A percentile compares a stretch with the other conserved stretches of the same genome.
Conservation (phyloP, 75 land plant genomes). For the Isoetes taiwanensis region DNA sequence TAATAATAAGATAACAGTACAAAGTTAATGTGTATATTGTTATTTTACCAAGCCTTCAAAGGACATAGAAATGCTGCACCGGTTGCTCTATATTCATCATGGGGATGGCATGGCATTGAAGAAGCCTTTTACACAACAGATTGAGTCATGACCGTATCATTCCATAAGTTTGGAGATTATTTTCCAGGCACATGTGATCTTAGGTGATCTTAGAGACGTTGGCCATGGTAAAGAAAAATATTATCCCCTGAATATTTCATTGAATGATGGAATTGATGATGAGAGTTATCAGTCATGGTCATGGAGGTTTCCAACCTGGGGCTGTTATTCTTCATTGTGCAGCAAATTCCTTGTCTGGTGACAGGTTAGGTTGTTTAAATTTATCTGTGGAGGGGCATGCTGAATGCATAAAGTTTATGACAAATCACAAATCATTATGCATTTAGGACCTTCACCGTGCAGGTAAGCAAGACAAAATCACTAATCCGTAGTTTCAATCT, state of each 20-base stretch:
- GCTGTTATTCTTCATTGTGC: slow-evolving; percentile 35
- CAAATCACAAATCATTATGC: too few relatives aligned
- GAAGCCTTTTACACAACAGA: slow-evolving; percentile 36
- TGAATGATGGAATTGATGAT: slow-evolving; percentile 39
- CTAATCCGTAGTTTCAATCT: too few relatives aligned
- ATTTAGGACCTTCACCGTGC: too few relatives aligned
- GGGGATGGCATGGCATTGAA: slow-evolving; percentile 40
- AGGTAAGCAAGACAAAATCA: too few relatives aligned
- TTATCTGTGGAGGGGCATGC: slow-evolving; percentile 33
- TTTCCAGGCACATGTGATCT: slow-evolving; percentile 39
- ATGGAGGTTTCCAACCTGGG: slow-evolving; percentile 34
- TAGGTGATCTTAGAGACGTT: slow-evolving; percentile 24
- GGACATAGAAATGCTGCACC: too few relatives aligned
- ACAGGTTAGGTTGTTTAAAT: slow-evolving; percentile 32
- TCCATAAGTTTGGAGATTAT: slow-evolving; percentile 36
- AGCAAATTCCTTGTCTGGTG: slow-evolving; percentile 30
- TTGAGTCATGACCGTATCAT: slow-evolving; percentile 37
- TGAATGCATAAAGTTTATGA: slow-evolving; percentile 19
- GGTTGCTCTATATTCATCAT: slow-evolving; percentile 33
- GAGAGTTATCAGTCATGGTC: slow-evolving; percentile 24
- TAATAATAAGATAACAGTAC: too few relatives aligned
- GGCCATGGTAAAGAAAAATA: slow-evolving; percentile 32
- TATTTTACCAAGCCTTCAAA: too few relatives aligned
- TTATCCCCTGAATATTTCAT: slow-evolving; percentile 29
- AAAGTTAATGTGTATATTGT: too few relatives aligned